Base-by-base conservation (phyloP, 441 rosid species). In the Euphorbia celastroides region DNA sequence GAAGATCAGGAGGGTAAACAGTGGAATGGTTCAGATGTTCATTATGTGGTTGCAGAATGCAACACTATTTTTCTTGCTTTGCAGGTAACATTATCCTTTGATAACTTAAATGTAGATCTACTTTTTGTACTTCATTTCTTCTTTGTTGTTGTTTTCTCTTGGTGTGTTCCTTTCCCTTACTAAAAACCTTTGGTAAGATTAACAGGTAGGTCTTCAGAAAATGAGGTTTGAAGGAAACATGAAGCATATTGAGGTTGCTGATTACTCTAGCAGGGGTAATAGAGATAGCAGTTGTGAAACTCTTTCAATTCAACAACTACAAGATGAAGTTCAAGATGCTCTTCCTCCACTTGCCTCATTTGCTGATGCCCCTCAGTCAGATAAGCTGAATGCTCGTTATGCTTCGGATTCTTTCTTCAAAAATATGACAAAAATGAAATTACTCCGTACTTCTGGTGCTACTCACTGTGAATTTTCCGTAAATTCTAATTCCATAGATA, bases 121-220 rank as follows among this genome's bases (percentile, higher is more conserved):
- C 70, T 38, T 67, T 75, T 11, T 75, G 26, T 65, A 65, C 25
- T 66, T 30, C 67, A 13, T 32, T 3, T 74, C 25, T 73, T 17
- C 60, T 74, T 32, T 64, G 16, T 64, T 20, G 57, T 71, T 70
- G 7, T 36, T 59, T 30, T 28, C 62, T 75, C 36, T 65, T 9
- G 48, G 55, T 67, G 20, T 67, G 32, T 72, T 56, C 67, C 64
- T 34, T 20, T 6, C 46, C 48, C 72, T 83, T 75, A 83, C 77
- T 71, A 51, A 63, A 75, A 75, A 71, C 66, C 68, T 83, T 70
- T 41, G 72, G 68, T 70, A 81, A 78, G 80, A 69, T 83, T 63
- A 78, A 83, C 93, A 95, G 99, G 89, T 92, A 67, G 73, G 77
- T 72, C 90, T 92, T 84, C 89, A 68, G 75, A 80, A 83, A 71